Conservation (phyloP, 2,329 filamentous ascomycete species). For the Dendrostoma leiphaemia region DNA sequence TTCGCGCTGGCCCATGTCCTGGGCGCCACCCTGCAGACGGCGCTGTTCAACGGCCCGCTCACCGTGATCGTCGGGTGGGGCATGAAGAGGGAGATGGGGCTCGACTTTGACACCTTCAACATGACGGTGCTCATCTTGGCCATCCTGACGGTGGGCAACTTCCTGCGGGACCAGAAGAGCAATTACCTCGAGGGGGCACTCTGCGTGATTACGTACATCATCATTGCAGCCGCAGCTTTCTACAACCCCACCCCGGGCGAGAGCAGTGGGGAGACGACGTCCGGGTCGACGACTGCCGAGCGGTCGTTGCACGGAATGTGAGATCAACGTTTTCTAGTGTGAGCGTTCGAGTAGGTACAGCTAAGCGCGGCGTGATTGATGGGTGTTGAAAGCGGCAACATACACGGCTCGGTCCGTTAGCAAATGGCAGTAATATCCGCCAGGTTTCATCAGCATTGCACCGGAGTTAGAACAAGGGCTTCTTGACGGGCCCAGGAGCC, state of each 20-base stretch:
- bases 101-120: constrained; percentile 87
- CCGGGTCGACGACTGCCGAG: not conserved
- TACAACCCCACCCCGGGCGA: constrained; percentile 49
- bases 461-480: not conserved
- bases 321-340: not conserved
- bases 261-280: not conserved
- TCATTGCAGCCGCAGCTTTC: constrained; percentile 57
- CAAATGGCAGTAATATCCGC: not conserved
- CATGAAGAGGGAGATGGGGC: constrained; percentile 65
- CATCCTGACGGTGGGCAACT: constrained; percentile 84
- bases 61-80: constrained; percentile 85
- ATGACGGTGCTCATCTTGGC: constrained; percentile 77
- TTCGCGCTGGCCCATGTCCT: constrained; percentile 83
- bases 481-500: not conserved
- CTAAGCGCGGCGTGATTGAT: too few relatives aligned
- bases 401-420: not conserved
- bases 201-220: constrained; percentile 66
- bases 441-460: not conserved
- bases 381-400: not conserved
- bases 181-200: constrained; percentile 88
- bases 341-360: too few relatives aligned
- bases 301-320: not conserved
- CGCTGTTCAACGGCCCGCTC: constrained; percentile 81
- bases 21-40: constrained; percentile 84
- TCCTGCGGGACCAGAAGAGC: constrained; percentile 82